Percentiles rank a stretch among this genome's conserved stretches.
These are phyloP conservation scores for Microcera coccophila DNA, from an alignment of 2,329 filamentous ascomycete species.

Conservation along the genomic window DNA sequence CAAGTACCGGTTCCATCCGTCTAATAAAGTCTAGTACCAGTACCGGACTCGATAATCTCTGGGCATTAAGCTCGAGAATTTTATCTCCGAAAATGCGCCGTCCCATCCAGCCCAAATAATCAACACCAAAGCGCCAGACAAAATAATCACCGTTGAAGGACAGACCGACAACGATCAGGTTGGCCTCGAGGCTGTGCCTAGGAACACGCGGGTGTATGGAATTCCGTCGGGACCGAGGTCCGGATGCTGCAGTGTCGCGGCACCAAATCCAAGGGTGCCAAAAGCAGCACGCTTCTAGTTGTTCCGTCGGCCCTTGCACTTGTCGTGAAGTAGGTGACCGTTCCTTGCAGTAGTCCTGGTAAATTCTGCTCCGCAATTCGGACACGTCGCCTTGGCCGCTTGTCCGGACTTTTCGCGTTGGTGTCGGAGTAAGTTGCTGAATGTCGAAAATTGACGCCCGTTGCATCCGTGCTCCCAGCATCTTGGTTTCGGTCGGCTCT, in stretches of 20 bases:
- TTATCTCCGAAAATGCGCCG: slow-evolving; percentile 20
- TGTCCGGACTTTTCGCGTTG: slow-evolving; percentile 93
- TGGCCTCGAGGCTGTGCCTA: slow-evolving; percentile 20
- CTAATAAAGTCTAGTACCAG: slow-evolving; percentile 4
- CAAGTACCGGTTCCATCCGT: slow-evolving; percentile 14
- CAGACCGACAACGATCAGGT: slow-evolving; percentile 11
- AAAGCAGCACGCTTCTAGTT: slow-evolving; percentile 13
- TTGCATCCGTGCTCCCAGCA: slow-evolving; percentile 98
- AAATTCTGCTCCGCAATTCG: slow-evolving; percentile 88
- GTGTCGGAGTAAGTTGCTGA: slow-evolving; percentile 89
- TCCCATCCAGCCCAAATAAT: slow-evolving; percentile 9
- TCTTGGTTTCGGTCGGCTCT: slow-evolving; percentile 83
- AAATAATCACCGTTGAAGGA: slow-evolving; percentile 9
- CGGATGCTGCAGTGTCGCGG: slow-evolving; percentile 9
- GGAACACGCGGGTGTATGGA: slow-evolving; percentile 9
- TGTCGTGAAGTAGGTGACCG: slow-evolving; percentile 80
- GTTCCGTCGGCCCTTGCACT: slow-evolving; percentile 68
- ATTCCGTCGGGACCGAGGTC: slow-evolving; percentile 11
- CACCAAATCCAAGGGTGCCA: slow-evolving; percentile 10
- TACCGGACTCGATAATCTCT: slow-evolving; percentile 10
- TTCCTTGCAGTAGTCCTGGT: slow-evolving; percentile 85
- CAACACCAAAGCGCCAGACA: slow-evolving; percentile 13
- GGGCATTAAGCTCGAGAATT: slow-evolving; percentile 9
- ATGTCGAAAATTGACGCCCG: slow-evolving; percentile 90
- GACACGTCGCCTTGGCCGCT: slow-evolving; percentile 82